Base-by-base conservation (phyloP, 2,329 filamentous ascomycete species). In the Fusarium palustre region DNA sequence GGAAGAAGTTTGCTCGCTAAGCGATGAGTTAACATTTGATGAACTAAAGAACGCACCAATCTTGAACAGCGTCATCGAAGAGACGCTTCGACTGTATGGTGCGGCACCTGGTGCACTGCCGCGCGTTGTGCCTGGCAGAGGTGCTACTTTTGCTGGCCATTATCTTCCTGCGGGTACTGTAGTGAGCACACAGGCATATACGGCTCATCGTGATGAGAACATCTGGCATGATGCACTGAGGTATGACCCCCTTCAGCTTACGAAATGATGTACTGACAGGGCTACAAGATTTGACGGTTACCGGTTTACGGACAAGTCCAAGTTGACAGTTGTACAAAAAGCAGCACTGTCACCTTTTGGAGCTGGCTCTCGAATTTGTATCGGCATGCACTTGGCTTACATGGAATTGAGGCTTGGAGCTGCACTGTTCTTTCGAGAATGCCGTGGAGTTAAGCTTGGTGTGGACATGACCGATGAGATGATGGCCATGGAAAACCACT, bases 71-170 rank as follows among this genome's bases (percentile, higher is more conserved):
- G 47, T 71, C 0, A 59, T 71, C 3, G 57, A 66, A 12, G 68
- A 71, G 9, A 64, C 66, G 0, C 28, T 71, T 2, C 25, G 69
- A 3, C 24, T 71, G 0, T 71, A 71, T 11, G 68, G 68, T 0
- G 68, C 69, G 2, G 69, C 68, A 1, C 65, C 65, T 7, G 68
- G 65, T 13, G 49, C 47, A 3, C 24, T 67, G 5, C 68, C 68
- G 0, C 50, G 69, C 0, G 30, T 45, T 1, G 68, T 67, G 1
- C 68, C 69, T 1, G 25, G 30, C 0, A 55, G 56, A 4, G 64
- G 66, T 0, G 31, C 55, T 2, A 43, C 53, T 1, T 18, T 67
- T 0, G 39, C 49, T 1, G 50, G 50, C 0, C 22, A 65, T 12
- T 41, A 33, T 2, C 36, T 70, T 2, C 66, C 67, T 0, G 13